Conservation (phyloP, 345 rosid species). For the Hibiscus mutabilis region DNA sequence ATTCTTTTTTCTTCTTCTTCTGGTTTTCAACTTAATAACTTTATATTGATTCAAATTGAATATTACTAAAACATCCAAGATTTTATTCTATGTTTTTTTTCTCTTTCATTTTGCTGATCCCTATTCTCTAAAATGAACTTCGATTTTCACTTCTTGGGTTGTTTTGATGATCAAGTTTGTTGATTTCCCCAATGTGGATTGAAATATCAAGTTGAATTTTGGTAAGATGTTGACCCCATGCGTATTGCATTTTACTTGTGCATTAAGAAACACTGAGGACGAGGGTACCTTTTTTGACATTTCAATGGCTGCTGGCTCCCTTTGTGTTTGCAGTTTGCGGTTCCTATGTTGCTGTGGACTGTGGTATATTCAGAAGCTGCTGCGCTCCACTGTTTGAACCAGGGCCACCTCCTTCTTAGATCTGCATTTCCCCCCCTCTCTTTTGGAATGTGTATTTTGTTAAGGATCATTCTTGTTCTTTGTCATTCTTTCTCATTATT, state of each 20-base stretch:
- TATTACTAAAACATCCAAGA: no score
- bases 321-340: conserved; percentile 37
- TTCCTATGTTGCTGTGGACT: conserved; percentile 52
- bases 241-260: background rate
- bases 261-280: background rate
- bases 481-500: no score
- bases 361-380: conserved; percentile 46
- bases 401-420: conserved; percentile 34
- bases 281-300: background rate
- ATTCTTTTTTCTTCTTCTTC: no score
- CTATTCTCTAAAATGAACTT: no score
- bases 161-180: no score
- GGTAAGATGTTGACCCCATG: conserved; percentile 22
- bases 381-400: conserved; percentile 53
- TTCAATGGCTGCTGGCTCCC: background rate
- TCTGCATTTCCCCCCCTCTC: background rate
- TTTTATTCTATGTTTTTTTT: no score
- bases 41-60: no score
- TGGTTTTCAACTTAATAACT: no score
- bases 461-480: background rate
- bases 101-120: no score
- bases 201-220: no score
- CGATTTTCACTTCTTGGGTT: no score
- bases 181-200: no score
- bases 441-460: background rate